Percentiles rank a stretch among this genome's conserved stretches.
Evolutionary conservation across 768 basidiomycete species (phyloP).

Genomic region (Xerocomus brunneocitrinus): DNA sequence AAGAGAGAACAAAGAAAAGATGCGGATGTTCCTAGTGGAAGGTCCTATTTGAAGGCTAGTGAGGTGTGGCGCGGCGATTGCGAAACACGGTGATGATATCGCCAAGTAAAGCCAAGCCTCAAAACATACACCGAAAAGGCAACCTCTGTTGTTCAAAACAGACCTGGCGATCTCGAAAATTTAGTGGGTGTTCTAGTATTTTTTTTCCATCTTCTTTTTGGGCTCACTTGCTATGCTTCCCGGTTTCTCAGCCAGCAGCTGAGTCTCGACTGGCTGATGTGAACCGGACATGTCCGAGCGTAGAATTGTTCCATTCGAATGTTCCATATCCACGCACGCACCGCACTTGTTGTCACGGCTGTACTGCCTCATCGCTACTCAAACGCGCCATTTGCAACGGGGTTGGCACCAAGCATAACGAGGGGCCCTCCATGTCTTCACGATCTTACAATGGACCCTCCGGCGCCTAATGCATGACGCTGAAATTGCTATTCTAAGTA

Average conservation of each 20-base stretch:
- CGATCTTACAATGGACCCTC: neutral
- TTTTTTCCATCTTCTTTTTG: neutral
- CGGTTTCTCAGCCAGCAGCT: neutral
- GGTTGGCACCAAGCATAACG: neutral
- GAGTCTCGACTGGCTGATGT: neutral
- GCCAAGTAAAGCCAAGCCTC: neutral
- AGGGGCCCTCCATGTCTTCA: neutral
- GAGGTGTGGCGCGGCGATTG: neutral
- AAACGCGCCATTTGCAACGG: neutral
- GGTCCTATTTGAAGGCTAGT: constrained; percentile 8
- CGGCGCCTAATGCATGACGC: neutral
- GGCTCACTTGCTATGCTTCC: neutral
- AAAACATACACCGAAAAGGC: constrained; percentile 8
- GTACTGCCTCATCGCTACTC: constrained; percentile 10
- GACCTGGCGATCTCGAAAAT: neutral
- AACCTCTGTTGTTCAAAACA: constrained; percentile 7
- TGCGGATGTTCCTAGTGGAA: neutral
- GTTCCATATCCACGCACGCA: constrained; percentile 19
- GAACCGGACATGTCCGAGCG: constrained; percentile 15
- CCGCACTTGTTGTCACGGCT: neutral
- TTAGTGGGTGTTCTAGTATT: neutral
- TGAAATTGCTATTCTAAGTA: constrained; percentile 1
- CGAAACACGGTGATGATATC: neutral
- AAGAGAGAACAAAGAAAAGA: neutral
- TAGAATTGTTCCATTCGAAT: constrained; percentile 22